Evolutionary conservation across 345 rosid species (phyloP).

Genomic region (Bretschneidera sinensis): DNA sequence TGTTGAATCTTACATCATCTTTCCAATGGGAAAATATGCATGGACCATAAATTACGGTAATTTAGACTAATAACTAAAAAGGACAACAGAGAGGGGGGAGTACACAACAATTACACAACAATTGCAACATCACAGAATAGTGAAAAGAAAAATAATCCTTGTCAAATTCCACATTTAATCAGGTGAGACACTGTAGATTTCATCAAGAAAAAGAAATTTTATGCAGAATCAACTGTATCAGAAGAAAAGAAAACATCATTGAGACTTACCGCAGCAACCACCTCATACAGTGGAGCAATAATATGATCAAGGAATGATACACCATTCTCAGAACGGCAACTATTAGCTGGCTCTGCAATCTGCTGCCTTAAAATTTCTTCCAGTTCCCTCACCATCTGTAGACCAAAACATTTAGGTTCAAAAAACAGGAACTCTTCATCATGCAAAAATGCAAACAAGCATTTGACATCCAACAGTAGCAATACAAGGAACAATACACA

Average conservation of each 20-base stretch:
- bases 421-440: not conserved
- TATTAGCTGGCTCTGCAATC: conserved; percentile 70
- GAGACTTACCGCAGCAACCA: conserved; percentile 75
- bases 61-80: not conserved
- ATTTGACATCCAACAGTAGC: not conserved
- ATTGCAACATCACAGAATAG: not conserved
- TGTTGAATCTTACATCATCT: too few relatives aligned
- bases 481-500: not conserved
- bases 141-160: not conserved
- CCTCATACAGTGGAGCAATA: conserved; percentile 76
- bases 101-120: too few relatives aligned
- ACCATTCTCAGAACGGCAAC: conserved; percentile 59
- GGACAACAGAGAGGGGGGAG: not conserved
- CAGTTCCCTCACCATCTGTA: conserved; percentile 95
- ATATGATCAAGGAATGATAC: conserved; percentile 80
- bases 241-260: not conserved
- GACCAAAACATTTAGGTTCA: conserved; percentile 6
- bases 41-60: not conserved
- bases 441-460: not conserved
- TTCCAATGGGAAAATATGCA: too few relatives aligned
- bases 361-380: conserved; percentile 70
- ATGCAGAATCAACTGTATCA: not conserved
- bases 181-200: not conserved
- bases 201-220: not conserved
- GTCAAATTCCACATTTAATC: not conserved